Base-by-base conservation (phyloP, 768 basidiomycete species). In the Pseudohyphozyma bogoriensis region DNA sequence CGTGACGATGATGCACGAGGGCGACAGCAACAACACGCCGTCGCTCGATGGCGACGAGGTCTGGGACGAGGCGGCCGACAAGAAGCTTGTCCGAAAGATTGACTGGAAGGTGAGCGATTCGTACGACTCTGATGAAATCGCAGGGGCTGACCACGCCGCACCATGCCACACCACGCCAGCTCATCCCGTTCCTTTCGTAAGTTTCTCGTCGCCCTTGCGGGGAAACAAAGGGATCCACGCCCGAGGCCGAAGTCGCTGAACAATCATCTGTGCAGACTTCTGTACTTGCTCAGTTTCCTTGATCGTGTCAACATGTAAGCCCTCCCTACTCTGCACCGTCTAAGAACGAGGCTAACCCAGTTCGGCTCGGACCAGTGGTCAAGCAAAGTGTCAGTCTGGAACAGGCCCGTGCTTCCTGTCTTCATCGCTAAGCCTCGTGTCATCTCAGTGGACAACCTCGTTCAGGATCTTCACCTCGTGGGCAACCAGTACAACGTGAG, bases 21-120 rank as follows among this genome's bases (percentile, higher is more conserved):
- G n/a, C n/a, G n/a, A n/a, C n/a, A n/a, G n/a, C n/a, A n/a, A n/a
- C n/a, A n/a, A n/a, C n/a, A n/a, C n/a, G n/a, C n/a, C n/a, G n/a
- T n/a, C n/a, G n/a, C n/a, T n/a, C 2, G 40, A n/a, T 8, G 40
- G 24, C 13, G 47, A 16, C 18, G 47, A 4, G 29, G 47, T 4
- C 3, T 33, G 24, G 26, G 15, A 16, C 47, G 28, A 33, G 16
- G 47, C 31, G 7, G 31, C 28, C 31, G 81, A 84, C 73, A 77
- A 72, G 58, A 77, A 70, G 50, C 71, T 85, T 51, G 82, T 82
- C 75, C 72, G 79, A 56, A 84, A 82, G 72, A 75, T 84, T 28
- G 83, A 85, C 62, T 37, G 18, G 42, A 62, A 62, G 54, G 64
- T 65, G 54, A 50, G 42, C 7, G 16, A 77, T n/a, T n/a, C n/a